A percentile compares a stretch with the other conserved stretches of the same genome.
Evolutionary conservation across 129 eudicot genomes (phyloP).

Genomic region (Arctium minus): DNA sequence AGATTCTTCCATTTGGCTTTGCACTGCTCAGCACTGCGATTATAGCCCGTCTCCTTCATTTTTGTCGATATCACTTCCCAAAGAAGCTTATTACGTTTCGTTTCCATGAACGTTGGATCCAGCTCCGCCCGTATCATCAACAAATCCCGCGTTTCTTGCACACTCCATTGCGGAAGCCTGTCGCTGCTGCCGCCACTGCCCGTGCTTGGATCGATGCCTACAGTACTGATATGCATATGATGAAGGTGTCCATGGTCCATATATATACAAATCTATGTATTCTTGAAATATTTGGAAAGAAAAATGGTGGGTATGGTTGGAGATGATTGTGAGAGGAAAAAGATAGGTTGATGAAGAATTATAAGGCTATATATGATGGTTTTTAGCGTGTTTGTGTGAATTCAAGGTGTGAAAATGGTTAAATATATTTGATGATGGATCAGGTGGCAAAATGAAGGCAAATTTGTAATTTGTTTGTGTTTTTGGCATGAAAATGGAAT

Average conservation of each 20-base stretch:
- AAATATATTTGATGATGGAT: background rate
- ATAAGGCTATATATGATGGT: constrained; percentile 13
- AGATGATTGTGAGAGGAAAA: constrained; percentile 20
- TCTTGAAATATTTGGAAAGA: background rate
- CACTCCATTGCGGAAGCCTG: constrained; percentile 91
- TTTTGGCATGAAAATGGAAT: background rate
- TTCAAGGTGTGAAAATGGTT: constrained; percentile 48
- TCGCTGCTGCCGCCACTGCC: constrained; percentile 35
- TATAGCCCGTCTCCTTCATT: constrained; percentile 80
- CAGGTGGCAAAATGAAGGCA: constrained; percentile 22
- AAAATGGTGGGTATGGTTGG: constrained; percentile 7
- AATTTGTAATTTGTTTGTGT: constrained; percentile 17
- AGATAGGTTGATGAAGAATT: constrained; percentile 20
- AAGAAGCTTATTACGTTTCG: constrained; percentile 72
- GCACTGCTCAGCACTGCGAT: constrained; percentile 86
- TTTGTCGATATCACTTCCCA: constrained; percentile 66
- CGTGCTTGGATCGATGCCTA: constrained; percentile 28
- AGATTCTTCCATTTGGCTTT: constrained; percentile 94
- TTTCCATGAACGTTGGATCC: constrained; percentile 81
- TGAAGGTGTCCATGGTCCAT: constrained; percentile 38
- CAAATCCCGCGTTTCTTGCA: constrained; percentile 80
- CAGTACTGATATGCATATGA: constrained; percentile 24
- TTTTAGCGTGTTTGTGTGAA: constrained; percentile 51
- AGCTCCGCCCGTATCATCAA: constrained; percentile 73
- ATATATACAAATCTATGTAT: background rate